Conservation (phyloP, 2,329 filamentous ascomycete genomes). For the Trichophyton rubrum region DNA sequence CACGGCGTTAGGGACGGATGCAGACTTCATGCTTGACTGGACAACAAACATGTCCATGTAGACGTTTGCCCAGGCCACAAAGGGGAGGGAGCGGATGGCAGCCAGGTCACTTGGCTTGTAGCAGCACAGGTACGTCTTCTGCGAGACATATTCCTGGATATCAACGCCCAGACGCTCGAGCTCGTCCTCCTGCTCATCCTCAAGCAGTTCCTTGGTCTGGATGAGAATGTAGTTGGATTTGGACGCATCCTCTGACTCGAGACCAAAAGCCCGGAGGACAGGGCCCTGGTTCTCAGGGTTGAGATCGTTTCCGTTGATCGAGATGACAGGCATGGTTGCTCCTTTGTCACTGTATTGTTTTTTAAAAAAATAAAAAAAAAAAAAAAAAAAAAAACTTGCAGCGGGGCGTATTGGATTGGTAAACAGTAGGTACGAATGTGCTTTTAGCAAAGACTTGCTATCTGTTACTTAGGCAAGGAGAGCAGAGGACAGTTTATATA, state of each 20-base stretch:
- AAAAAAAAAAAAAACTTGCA: background rate
- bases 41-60: conserved; percentile 10
- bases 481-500: background rate
- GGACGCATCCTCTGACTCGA: conserved; percentile 11
- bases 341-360: background rate
- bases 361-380: too few relatives aligned
- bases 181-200: conserved; percentile 8
- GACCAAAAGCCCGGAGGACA: conserved; percentile 7
- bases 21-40: conserved; percentile 7
- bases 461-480: background rate
- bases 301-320: conserved; percentile 11
- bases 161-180: conserved; percentile 8
- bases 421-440: background rate
- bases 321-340: conserved; percentile 10
- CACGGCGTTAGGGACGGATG: conserved; percentile 5
- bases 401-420: background rate
- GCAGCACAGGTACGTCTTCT: conserved; percentile 9
- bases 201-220: conserved; percentile 7
- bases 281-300: conserved; percentile 8
- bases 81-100: conserved; percentile 8
- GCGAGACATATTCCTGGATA: conserved; percentile 11
- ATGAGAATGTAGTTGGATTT: conserved; percentile 11
- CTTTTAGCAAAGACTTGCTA: background rate
- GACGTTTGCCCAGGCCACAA: conserved; percentile 10
- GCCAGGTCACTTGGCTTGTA: conserved; percentile 8